Evolutionary conservation across 306 rosid genomes (phyloP), one percentile per base, ranked within the genome.

Genomic region (Citrullus colocynthis): DNA sequence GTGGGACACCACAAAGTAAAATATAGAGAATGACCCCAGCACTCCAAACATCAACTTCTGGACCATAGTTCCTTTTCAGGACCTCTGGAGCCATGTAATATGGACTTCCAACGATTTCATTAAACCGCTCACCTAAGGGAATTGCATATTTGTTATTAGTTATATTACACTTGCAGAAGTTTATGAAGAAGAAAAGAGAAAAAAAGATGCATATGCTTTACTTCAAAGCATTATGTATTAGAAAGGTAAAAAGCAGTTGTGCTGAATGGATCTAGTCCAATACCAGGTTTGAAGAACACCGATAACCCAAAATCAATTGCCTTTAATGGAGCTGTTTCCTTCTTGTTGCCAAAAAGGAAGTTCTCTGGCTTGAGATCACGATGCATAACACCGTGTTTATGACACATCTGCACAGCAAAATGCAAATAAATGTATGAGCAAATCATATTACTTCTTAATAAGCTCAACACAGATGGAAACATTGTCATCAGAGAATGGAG

Each of bases 61-160:
- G 96, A 9, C 97, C 97, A 82, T 93, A 93, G 70, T 81, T 88
- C 61, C 96, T 90, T 83, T 86, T 87, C 82, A 93, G 74, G 71
- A 93, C 97, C 83, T 93, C 97, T 0, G 96, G 97, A 49, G 97
- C 97, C 88, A 92, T 91, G 87, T 92, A 90, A 76, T 89, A 93
- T 3, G 97, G 89, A 84, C 97, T 93, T 63, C 96, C 97, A 18
- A 93, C 96, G 28, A 93, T 87, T 84, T 90, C 82, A 30, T 79
- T 87, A 60, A 83, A 86, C 78, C 55, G 79, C 78, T 88, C 88
- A 30, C 89, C 91, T 88, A 75, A 41, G 41, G 49, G 79, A 28
- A 45, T 44, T 16, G 12, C 15, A 48, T 24, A 71, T 48, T 45
- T 20, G 76, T 70, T 70, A 71, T 48, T 45, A 11, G 76, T 45